Base-by-base conservation (phyloP, 176 grass and related monocot species). In the Cenchrus fungigraminus region DNA sequence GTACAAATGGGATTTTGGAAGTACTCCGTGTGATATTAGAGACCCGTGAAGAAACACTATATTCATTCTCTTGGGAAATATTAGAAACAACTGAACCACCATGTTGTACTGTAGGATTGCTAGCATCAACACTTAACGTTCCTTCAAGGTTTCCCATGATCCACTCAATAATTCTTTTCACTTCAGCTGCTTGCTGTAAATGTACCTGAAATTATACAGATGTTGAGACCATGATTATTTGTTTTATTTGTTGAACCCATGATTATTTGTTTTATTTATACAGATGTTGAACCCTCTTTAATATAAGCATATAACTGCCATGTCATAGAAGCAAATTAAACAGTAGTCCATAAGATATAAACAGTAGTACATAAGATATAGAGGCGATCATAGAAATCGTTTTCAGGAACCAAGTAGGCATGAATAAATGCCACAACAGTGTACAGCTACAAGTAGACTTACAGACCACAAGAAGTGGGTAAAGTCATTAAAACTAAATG, bases 121-220 rank as follows among this genome's bases (percentile, higher is more conserved):
- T 83, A 68, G 75, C 79, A 84, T 94, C 91, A 85, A 84, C 61
- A 87, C 61, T 82, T 70, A 89, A 83, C 34, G 55, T 88, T 37
- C 87, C 91, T 71, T 99, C 92, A 89, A 94, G 90, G 72, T 96
- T 99, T 83, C 94, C 83, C 97, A 99, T 96, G 62, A 93, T 87
- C 84, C 90, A 94, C 79, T 99, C 93, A 51, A 99, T 78, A 77
- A 99, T 89, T 82, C 83, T 92, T 92, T 99, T 99, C 50, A 99
- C 97, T 92, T 99, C 91, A 10, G 94, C 91, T 86, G 94, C 97
- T 92, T 89, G 93, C 32, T 78, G 82, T 69, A 99, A 87, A 96
- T 99, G 93, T 88, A 94, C 88, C 97, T 99, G 86, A 84, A 88
- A 82, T 90, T 55, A 89, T 74, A 78, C 78, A 87, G 76, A 85